Evolutionary conservation across 257 asterid species (phyloP), one percentile per base, ranked within the genome.

Genomic region (Verbascum thapsus): DNA sequence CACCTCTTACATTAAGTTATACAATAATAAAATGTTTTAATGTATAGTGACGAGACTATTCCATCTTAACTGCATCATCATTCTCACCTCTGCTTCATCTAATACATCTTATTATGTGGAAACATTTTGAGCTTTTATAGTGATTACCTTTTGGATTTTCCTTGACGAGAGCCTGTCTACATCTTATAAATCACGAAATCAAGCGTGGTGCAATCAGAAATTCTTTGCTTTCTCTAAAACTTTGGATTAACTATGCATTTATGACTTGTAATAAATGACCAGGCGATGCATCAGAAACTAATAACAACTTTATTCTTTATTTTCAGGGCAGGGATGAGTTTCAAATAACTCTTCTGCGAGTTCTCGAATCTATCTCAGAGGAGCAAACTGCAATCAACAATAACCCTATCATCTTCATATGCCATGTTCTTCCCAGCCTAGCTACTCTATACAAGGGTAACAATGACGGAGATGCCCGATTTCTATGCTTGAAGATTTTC

Each of bases 251-350:
- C 60, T 41, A 4, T 42, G 57, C 12, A 30, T 22, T 17, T 12
- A 30, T 61, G 5, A 38, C 22, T 47, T 49, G 45, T 52, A 43
- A 56, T 12, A 10, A 6, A 6, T 26, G 52, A 52, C 32, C 52
- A 59, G 72, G 52, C 32, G 5, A 26, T 49, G 7, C 62, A n/a
- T 60, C 30, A 48, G 40, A 9, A 20, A 54, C n/a, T n/a, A 58
- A 54, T 26, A 30, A 45, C 50, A 51, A 9, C 30, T 13, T 72
- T 15, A 7, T 54, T 63, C 18, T 70, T 69, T 37, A 56, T 64
- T 83, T 78, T 77, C 90, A 94, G 99, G 99, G 96, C 37, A 81
- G 99, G 77, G 98, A 94, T 71, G 99, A 90, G 68, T 94, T 94
- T 69, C 98, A 87, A 75, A 83, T 80, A 70, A 90, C 95, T 37